Evolutionary conservation across 495 filamentous ascomycete species (phyloP), one percentile per base, ranked within the genome.

Genomic region (Thermothielavioides terrestris): DNA sequence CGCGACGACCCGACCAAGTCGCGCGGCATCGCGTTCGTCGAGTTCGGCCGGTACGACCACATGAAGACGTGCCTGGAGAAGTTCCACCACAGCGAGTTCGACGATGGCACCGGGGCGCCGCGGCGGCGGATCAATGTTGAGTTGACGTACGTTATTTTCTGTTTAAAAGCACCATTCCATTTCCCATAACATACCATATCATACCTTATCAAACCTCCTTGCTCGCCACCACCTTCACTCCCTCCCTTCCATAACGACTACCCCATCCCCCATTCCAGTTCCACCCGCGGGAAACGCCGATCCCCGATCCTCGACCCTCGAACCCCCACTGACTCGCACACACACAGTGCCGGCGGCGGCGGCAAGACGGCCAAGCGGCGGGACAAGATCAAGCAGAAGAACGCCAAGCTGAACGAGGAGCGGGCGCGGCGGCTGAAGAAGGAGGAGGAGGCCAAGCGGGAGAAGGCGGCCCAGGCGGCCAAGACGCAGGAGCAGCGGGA

Each of bases 31-130:
- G 92, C 88, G 4, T 98, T 98, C 67, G 73, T 98, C 51, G 92
- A 98, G 68, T 97, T 98, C 57, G 84, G 81, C 50, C 72, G 79
- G 40, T 95, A 80, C 70, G 88, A 95, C 68, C 80, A 83, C 62
- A 94, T 97, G 89, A 85, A 94, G 76, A 90, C 87, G 40, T 94
- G 88, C 59, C 73, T 98, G 55, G 84, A 86, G 64, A 76, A 86
- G 41, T 88, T 88, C 64, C 91, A 98, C 68, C 89, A 95, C 67
- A 85, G 80, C 51, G 76, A 69, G 41, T 95, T 97, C 61, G 76
- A 87, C 52, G 85, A 88, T 57, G 81, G 79, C 31, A 59, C n/a
- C n/a, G n/a, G 65, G 45, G 74, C 71, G 49, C 71, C 76, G 6
- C 62, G 74, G 41, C 66, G 76, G 54, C 83, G 84, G 68, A 90